phyloP scores from a whole-genome alignment of 176 grass and related monocot species.

The Hyparrhenia diplandra region DNA sequence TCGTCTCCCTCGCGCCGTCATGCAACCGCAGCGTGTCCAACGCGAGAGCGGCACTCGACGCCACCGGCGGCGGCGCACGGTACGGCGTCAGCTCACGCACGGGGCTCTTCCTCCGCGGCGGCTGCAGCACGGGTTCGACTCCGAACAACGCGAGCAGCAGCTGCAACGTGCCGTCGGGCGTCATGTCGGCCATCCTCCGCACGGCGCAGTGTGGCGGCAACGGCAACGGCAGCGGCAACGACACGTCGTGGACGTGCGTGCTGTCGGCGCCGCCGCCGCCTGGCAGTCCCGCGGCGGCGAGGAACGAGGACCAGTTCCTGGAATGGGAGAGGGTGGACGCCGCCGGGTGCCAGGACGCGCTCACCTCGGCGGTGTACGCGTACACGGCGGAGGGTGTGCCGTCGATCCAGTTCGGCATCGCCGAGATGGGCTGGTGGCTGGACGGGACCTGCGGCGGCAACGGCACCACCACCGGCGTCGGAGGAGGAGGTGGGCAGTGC shows the following conservation, averaged over 20 bases:
- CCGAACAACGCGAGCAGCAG: background rate
- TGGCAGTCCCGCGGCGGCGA: background rate
- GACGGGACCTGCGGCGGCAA: slow-evolving; percentile 20
- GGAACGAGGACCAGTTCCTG: background rate
- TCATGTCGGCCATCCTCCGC: background rate
- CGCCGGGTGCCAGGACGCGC: background rate
- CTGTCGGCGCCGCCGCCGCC: background rate
- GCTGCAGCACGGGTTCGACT: fast-evolving
- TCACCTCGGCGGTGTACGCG: slow-evolving; percentile 26
- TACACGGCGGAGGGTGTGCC: background rate
- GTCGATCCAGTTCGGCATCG: slow-evolving; percentile 32
- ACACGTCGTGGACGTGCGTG: slow-evolving; percentile 28
- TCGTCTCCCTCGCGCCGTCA: slow-evolving; percentile 1
- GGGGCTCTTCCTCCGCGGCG: slow-evolving; percentile 37
- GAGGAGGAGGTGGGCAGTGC: background rate
- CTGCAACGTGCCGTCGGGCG: background rate
- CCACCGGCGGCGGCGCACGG: background rate
- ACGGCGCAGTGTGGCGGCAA: background rate
- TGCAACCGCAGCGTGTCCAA: slow-evolving; percentile 30
- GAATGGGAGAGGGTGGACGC: background rate
- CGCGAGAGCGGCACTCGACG: background rate
- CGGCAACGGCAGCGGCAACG: background rate
- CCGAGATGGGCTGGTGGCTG: slow-evolving; percentile 76
- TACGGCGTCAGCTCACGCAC: slow-evolving; percentile 39
- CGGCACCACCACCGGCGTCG: background rate